Evolutionary conservation across 257 asterid genomes (phyloP), one percentile per base, ranked within the genome.

Genomic region (Petrea volubilis): DNA sequence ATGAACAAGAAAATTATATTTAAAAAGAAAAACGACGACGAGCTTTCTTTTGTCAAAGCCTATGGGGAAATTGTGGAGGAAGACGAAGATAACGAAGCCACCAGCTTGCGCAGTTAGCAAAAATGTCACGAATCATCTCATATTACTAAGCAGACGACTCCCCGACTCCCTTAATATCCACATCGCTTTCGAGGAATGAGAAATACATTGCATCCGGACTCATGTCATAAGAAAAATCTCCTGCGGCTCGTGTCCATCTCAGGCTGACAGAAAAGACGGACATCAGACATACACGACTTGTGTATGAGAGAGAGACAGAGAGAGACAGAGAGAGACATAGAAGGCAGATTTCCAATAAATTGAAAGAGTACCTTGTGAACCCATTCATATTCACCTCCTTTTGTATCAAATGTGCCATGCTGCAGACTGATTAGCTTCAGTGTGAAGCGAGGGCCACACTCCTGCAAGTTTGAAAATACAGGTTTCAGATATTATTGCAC

Each of bases 311-410:
- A 24, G 60, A n/a, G 49, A 31, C 36, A n/a, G 53, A 18, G 43
- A n/a, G 53, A 18, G 2, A 11, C 10, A 33, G 23, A 34, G 27
- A 29, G 12, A 28, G 24, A 47, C 28, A 9, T 53, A 79, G 44
- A 21, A 21, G 17, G 3, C 33, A 40, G 23, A 53, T 20, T 11
- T 0, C n/a, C 1, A 20, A n/a, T 3, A n/a, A 49, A 20, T 24
- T 2, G 59, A 76, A 14, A 50, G 57, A 15, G 77, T 73, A 90
- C 97, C 98, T 91, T 94, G 82, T 91, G 99, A 58, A 84, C 92
- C 99, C 99, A 94, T 80, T 94, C 98, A 64, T 81, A 94, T 83
- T 94, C 99, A 64, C 98, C 97, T 52, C 90, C 90, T 81, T 79
- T 86, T 0, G 98, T 85, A 75, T 91, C 97, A 67, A 94, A 94